Evolutionary conservation across 176 grass and related monocot species (phyloP).

Genomic region (Triticum urartu): DNA sequence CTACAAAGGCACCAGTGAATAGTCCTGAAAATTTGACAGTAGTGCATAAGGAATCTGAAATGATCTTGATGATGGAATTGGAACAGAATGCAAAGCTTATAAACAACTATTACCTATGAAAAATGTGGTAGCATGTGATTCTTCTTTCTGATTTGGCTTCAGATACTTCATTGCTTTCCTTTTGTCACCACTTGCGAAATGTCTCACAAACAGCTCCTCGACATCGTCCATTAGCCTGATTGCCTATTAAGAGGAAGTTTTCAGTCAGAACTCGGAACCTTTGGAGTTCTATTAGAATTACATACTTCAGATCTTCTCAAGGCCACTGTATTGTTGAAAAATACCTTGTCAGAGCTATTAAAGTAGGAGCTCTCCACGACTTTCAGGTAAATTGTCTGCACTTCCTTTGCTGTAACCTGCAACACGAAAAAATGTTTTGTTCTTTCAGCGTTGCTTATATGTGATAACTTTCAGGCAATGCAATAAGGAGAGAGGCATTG

Average conservation of each 20-base stretch:
- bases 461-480: constrained; percentile 18
- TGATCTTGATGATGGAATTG: constrained; percentile 6
- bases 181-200: constrained; percentile 75
- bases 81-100: constrained; percentile 17
- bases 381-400: constrained; percentile 74
- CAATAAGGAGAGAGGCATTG: constrained; percentile 17
- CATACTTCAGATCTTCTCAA: constrained; percentile 1
- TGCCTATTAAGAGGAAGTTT: constrained; percentile 48
- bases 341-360: constrained; percentile 91
- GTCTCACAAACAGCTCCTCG: constrained; percentile 78
- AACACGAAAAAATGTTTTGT: constrained; percentile 18
- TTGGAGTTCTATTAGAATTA: background rate
- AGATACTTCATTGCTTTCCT: constrained; percentile 94
- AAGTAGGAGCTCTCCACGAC: constrained; percentile 95
- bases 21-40: constrained; percentile 57
- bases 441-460: constrained; percentile 19
- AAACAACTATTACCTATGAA: constrained; percentile 71
- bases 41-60: constrained; percentile 25
- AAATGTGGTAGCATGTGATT: constrained; percentile 87
- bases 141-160: constrained; percentile 78
- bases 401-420: constrained; percentile 84
- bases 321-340: background rate
- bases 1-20: constrained; percentile 72
- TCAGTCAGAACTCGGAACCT: background rate
- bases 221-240: constrained; percentile 90